Base-by-base conservation (phyloP, 1,284 basidiomycete species). In the Trichosporon coremiiforme region DNA sequence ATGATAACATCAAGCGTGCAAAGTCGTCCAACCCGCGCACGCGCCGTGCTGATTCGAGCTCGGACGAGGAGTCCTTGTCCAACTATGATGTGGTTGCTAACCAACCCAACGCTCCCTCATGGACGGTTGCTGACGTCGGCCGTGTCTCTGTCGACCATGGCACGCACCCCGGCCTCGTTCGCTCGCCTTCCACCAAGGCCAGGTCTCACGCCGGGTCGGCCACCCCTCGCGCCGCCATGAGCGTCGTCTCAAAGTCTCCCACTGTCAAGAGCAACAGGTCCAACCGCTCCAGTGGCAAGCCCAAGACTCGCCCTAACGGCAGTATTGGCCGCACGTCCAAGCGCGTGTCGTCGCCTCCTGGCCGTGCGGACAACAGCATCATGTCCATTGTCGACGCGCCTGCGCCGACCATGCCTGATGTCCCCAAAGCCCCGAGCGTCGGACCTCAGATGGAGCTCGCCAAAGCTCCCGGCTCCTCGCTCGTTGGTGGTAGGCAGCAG, bases 381-480 rank as follows among this genome's bases (percentile, higher is more conserved):
- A 80, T 82, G 80, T 74, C 78, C 9, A 73, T 81, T 0, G 75
- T 79, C 17, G 77, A 80, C 64, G 35, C 70, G n/a, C 66, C 74
- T 0, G 66, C 74, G 12, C 80, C 83, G 9, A 68, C 70, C 10
- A 81, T 84, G 81, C 79, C 78, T 6, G 82, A 83, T 10, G 79
- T 84, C 0, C 82, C 83, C 35, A 83, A 81, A 69, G 83, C 83
- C 0, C 83, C 83, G 2, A 76, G 73, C 67, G 77, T 77, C 53
- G 76, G 74, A 9, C 80, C 81, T 6, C 74, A 77, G 63, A 75
- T 83, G 75, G 76, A 77, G 68, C 65, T 81, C 3, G 71, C 76
- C 22, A 80, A 76, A 70, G 81, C 81, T 0, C 81, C 81, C 2
- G 81, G 81, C 66, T 78, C 79, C 12, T 76, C 78, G 1, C 69